phyloP scores from a whole-genome alignment of 2,329 filamentous ascomycete species.

The Xylariales sp. region DNA sequence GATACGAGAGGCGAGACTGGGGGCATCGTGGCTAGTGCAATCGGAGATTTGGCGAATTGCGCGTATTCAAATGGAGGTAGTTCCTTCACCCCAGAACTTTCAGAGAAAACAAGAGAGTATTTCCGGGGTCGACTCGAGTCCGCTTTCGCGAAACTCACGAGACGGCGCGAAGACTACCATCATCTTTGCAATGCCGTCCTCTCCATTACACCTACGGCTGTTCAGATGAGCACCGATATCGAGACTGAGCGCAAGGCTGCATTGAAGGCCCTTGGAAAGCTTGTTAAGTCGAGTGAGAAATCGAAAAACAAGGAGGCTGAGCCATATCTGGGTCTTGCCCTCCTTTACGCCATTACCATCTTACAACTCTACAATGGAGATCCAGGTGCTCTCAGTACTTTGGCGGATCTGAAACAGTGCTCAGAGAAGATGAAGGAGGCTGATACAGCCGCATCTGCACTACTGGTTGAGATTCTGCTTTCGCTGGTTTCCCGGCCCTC shows the following conservation, averaged over 20 bases:
- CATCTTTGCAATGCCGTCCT: slow-evolving; percentile 50
- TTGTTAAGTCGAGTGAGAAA: slow-evolving; percentile 38
- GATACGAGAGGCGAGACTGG: slow-evolving; percentile 19
- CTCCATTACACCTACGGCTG: slow-evolving; percentile 47
- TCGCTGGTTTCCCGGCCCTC: slow-evolving; percentile 85
- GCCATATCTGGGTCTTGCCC: slow-evolving; percentile 59
- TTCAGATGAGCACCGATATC: slow-evolving; percentile 52
- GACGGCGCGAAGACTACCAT: slow-evolving; percentile 46
- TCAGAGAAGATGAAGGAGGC: slow-evolving; percentile 61
- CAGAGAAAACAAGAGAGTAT: slow-evolving; percentile 48
- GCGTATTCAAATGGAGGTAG: slow-evolving; percentile 47
- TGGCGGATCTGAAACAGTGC: slow-evolving; percentile 76
- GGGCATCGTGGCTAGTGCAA: slow-evolving; percentile 36
- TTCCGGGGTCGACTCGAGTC: slow-evolving; percentile 54
- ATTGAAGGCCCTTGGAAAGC: slow-evolving; percentile 46
- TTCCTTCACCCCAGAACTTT: slow-evolving; percentile 37
- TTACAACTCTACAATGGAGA: slow-evolving; percentile 90
- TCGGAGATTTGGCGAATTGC: slow-evolving; percentile 50
- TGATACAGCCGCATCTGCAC: slow-evolving; percentile 57
- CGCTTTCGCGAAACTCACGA: slow-evolving; percentile 53
- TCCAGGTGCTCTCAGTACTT: slow-evolving; percentile 73
- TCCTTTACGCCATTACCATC: slow-evolving; percentile 79
- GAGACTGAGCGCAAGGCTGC: slow-evolving; percentile 48
- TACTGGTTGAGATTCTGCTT: slow-evolving; percentile 83
- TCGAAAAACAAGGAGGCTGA: slow-evolving; percentile 33